Conservation (phyloP, 257 asterid species). For the Solanum pimpinellifolium region DNA sequence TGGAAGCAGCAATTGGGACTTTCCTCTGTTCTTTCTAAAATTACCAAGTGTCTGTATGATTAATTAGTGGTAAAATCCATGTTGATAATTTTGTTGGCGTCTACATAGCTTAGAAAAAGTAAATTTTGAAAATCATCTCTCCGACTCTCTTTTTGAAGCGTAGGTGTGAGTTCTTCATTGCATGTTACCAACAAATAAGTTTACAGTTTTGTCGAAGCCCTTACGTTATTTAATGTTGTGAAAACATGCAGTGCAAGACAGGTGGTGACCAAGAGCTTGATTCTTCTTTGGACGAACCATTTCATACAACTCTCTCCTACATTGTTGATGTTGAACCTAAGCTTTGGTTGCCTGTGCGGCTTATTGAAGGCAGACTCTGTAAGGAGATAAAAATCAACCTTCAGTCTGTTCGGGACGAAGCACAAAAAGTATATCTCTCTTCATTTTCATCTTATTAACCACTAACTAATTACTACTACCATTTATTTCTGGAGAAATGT, state of each 20-base stretch:
- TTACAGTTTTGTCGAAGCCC: not conserved
- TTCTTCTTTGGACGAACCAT: conserved; percentile 20
- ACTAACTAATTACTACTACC: not conserved
- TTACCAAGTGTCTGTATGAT: not conserved
- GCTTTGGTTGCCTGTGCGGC: conserved; percentile 71
- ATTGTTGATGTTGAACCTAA: conserved; percentile 67
- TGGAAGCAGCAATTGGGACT: not conserved
- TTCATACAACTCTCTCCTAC: conserved; percentile 46
- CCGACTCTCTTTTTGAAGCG: not conserved
- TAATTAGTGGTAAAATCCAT: not conserved
- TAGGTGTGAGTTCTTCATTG: not conserved
- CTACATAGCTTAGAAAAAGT: not conserved
- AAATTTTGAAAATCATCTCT: not conserved
- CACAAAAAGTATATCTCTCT: conserved; percentile 36
- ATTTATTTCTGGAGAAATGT: not conserved
- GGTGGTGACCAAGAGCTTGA: conserved; percentile 14
- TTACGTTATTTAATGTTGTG: conserved; percentile 4
- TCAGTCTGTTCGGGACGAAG: conserved; percentile 45
- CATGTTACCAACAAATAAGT: not conserved
- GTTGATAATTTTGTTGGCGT: not conserved
- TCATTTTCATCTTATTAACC: not conserved
- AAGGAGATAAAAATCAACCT: conserved; percentile 54
- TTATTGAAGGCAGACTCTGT: conserved; percentile 72
- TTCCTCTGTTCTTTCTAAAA: not conserved
- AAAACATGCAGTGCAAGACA: conserved; percentile 20